Evolutionary conservation across 768 basidiomycete genomes (phyloP).

Genomic region (Suillus ampliporus): DNA sequence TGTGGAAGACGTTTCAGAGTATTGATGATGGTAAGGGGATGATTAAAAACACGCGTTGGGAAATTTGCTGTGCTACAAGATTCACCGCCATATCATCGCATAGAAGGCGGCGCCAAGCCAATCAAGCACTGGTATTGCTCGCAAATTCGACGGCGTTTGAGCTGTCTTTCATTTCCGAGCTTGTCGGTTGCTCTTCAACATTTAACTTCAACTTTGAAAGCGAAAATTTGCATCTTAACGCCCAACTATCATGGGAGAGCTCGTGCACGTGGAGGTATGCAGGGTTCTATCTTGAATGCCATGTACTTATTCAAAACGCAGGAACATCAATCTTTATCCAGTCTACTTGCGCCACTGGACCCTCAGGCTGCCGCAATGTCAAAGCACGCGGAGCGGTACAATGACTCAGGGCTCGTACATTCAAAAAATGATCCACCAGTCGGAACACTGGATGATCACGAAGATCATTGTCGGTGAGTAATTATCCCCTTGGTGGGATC

Average conservation of each 20-base stretch:
- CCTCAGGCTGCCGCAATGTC: background rate
- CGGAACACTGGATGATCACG: background rate
- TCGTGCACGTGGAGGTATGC: background rate
- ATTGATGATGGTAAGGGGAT: slow-evolving; percentile 17
- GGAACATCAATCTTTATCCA: background rate
- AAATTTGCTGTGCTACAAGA: background rate
- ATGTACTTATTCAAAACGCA: background rate
- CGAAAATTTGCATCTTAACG: background rate
- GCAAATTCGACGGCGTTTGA: slow-evolving; percentile 15
- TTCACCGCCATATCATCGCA: slow-evolving; percentile 2
- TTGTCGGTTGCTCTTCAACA: slow-evolving; percentile 8
- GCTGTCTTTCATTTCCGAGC: slow-evolving; percentile 6
- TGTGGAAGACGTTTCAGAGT: slow-evolving; percentile 1
- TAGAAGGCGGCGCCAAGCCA: background rate
- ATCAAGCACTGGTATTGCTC: background rate
- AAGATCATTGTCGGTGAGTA: background rate
- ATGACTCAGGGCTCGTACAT: background rate
- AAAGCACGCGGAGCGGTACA: background rate
- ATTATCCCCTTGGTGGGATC: background rate
- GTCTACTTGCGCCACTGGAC: background rate
- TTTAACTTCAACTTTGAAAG: background rate
- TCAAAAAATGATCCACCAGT: background rate
- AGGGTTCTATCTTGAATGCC: background rate
- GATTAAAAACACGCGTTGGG: slow-evolving; percentile 23
- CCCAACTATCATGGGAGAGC: background rate